These are phyloP conservation scores for Eleusine coracana DNA, from an alignment of 176 grass and related monocot genomes.

Conservation along the genomic window DNA sequence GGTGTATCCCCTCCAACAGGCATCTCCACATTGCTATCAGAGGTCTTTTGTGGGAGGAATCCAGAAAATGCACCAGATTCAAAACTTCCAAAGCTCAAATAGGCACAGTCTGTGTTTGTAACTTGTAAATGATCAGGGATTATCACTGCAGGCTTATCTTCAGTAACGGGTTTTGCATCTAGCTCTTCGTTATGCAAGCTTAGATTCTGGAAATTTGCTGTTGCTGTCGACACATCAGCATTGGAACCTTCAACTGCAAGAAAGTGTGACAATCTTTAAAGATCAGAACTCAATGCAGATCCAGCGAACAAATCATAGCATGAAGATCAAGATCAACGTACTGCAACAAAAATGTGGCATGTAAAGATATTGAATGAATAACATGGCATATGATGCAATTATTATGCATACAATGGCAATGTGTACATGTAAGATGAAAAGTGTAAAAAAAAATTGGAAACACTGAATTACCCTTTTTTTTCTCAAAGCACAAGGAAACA, in stretches of 20 bases:
- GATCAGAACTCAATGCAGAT: conserved; percentile 4
- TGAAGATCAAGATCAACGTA: conserved; percentile 29
- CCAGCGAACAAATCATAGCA: neutral
- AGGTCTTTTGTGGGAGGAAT: conserved; percentile 63
- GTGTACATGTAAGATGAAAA: neutral
- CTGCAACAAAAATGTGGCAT: neutral
- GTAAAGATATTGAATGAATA: conserved; percentile 19
- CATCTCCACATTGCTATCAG: conserved; percentile 52
- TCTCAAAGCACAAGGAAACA: neutral
- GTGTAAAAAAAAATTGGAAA: neutral
- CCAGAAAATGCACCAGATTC: conserved; percentile 96
- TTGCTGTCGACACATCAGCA: conserved; percentile 51
- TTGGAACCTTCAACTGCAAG: conserved; percentile 63
- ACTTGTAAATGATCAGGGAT: conserved; percentile 97
- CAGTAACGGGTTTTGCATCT: conserved; percentile 40
- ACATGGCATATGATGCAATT: conserved; percentile 1
- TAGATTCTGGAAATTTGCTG: conserved; percentile 73
- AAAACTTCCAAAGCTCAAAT: conserved; percentile 97
- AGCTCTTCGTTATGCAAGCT: conserved; percentile 73
- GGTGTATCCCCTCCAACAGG: conserved; percentile 54
- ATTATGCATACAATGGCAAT: neutral
- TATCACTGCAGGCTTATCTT: conserved; percentile 93
- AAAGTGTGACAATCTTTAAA: conserved; percentile 6
- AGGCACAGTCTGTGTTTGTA: conserved; percentile 73
- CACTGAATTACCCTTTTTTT: neutral